Evolutionary conservation across 2,329 filamentous ascomycete species (phyloP).

Genomic region (Xylariaceae sp.): DNA sequence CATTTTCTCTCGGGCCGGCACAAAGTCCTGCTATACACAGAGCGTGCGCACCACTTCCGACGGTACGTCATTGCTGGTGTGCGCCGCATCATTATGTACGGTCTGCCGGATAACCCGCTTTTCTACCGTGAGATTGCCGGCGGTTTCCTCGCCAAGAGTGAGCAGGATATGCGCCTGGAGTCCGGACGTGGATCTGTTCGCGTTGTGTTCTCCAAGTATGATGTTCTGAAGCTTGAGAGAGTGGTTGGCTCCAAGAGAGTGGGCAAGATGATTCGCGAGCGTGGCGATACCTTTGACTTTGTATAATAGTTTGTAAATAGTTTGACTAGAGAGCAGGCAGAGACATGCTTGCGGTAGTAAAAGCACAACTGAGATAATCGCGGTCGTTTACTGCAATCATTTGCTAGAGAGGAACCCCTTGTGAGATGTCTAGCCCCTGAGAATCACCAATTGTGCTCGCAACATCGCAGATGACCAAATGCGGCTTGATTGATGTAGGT

Average conservation of each 20-base stretch:
- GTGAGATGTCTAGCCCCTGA: background rate
- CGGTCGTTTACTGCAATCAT: background rate
- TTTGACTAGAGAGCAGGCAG: background rate
- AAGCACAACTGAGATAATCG: background rate
- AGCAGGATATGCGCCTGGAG: conserved; percentile 50
- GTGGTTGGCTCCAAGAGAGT: conserved; percentile 78
- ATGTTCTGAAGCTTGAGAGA: conserved; percentile 81
- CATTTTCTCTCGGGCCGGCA: conserved; percentile 83
- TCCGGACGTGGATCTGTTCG: conserved; percentile 55
- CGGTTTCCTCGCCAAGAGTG: conserved; percentile 58
- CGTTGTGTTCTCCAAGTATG: conserved; percentile 79
- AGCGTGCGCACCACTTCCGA: conserved; percentile 93
- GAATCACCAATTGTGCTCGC: background rate
- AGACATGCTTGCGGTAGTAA: background rate
- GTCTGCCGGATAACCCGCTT: conserved; percentile 77
- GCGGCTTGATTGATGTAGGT: background rate
- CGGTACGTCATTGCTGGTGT: conserved; percentile 80
- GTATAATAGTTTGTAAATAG: conserved; percentile 46
- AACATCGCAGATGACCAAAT: background rate
- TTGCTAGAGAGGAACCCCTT: background rate
- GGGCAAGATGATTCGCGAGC: conserved; percentile 76
- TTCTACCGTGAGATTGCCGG: conserved; percentile 76
- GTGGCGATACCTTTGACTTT: conserved; percentile 92
- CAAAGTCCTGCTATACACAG: conserved; percentile 81
- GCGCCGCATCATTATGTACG: conserved; percentile 81